A percentile compares a stretch with the other conserved stretches of the same genome.
Evolutionary conservation across 495 filamentous ascomycete genomes (phyloP).

Genomic region (Penicillium flavigenum): DNA sequence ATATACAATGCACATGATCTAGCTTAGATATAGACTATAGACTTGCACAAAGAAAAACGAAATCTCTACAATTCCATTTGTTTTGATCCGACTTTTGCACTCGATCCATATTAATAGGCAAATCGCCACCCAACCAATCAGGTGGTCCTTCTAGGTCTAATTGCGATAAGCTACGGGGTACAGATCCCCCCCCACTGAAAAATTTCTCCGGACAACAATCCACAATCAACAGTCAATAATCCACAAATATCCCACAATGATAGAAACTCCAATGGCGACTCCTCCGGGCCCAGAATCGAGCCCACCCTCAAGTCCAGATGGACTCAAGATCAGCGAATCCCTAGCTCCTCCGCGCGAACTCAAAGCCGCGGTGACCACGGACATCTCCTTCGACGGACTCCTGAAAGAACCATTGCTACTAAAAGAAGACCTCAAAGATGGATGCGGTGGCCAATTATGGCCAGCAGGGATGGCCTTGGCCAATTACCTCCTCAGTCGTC

Average conservation of each 20-base stretch:
- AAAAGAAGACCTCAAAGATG: conserved; percentile 78
- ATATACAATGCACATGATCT: not conserved
- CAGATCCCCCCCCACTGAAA: conserved; percentile 12
- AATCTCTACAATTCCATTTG: not conserved
- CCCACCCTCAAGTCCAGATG: conserved; percentile 31
- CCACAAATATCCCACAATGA: conserved; percentile 7
- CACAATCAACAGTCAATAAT: not conserved
- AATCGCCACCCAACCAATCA: conserved; percentile 7
- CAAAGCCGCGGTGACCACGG: conserved; percentile 62
- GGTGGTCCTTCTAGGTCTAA: conserved; percentile 7
- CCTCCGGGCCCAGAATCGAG: not conserved
- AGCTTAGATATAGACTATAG: not conserved
- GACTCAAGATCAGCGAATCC: conserved; percentile 57
- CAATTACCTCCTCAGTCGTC: conserved; percentile 76
- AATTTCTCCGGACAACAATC: not conserved
- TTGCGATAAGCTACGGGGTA: conserved; percentile 4
- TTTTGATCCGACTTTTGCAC: too few species aligned
- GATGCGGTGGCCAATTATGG: conserved; percentile 92
- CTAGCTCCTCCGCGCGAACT: conserved; percentile 63
- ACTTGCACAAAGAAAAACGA: not conserved
- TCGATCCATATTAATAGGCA: not conserved
- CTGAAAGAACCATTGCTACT: conserved; percentile 67
- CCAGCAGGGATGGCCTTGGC: conserved; percentile 86
- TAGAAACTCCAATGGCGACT: not conserved
- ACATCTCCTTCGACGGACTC: conserved; percentile 71